Evolutionary conservation across 2,329 filamentous ascomycete genomes (phyloP).

Genomic region (Knufia fluminis): DNA sequence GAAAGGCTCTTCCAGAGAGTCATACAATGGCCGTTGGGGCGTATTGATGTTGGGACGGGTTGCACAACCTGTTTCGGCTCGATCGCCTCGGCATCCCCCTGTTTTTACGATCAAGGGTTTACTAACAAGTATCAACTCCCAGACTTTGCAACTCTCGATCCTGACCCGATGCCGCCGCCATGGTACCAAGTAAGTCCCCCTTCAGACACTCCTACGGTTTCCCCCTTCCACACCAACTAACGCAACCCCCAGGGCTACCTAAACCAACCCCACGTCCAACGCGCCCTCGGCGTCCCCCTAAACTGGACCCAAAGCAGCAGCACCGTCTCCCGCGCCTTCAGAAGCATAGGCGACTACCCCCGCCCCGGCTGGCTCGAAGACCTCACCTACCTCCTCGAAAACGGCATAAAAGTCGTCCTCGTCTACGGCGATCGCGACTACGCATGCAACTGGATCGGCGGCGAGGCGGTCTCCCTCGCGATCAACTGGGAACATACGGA

Average conservation of each 20-base stretch:
- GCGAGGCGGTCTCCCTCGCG: slow-evolving; percentile 42
- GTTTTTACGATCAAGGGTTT: no score
- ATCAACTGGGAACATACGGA: slow-evolving; percentile 38
- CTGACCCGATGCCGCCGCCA: slow-evolving; percentile 38
- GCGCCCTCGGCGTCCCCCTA: slow-evolving; percentile 49
- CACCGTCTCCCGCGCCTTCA: slow-evolving; percentile 39
- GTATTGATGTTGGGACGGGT: no score
- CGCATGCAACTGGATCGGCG: slow-evolving; percentile 49
- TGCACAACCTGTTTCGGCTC: no score
- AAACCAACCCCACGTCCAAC: slow-evolving; percentile 48
- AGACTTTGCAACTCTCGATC: slow-evolving; percentile 39
- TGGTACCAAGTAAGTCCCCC: no score
- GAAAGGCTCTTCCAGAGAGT: no score
- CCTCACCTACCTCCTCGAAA: slow-evolving; percentile 41
- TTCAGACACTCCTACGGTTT: no score
- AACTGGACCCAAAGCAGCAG: slow-evolving; percentile 45
- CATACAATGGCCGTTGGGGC: no score
- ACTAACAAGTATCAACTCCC: no score
- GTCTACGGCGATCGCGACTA: slow-evolving; percentile 47
- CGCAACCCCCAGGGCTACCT: no score
- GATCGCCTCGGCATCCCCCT: no score
- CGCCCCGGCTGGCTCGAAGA: slow-evolving; percentile 25
- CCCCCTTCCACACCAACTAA: no score
- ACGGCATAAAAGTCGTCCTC: slow-evolving; percentile 42
- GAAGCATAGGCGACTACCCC: slow-evolving; percentile 24